Base-by-base conservation (phyloP, 768 basidiomycete species). In the Kwoniella sp. region DNA sequence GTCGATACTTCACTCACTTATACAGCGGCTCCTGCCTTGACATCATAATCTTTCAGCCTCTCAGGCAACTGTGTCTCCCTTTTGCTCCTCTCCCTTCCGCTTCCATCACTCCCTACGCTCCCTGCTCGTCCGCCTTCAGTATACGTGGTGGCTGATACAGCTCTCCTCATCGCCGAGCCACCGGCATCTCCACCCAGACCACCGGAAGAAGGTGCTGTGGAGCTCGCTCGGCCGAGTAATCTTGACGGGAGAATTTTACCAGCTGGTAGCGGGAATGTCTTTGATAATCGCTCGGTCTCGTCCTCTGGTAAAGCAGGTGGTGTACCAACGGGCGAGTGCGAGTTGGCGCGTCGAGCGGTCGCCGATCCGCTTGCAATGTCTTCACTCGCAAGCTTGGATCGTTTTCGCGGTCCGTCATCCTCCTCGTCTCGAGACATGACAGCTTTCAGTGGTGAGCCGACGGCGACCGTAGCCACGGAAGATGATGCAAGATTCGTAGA, bases 1-100 rank as follows among this genome's bases (percentile, higher is more conserved):
- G n/a, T n/a, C n/a, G n/a, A n/a, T 33, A 25, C 7, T 2, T 27
- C 7, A 54, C 52, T 47, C 46, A 50, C 49, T 50, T 19, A 30
- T 22, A 37, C 27, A 12, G 21, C 24, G 12, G 27, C 27, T 19
- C 30, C 52, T 17, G 62, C 33, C 24, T 58, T 64, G 22, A 63
- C 65, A 25, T 71, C 70, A 49, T 72, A 72, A 60, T 72, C 70
- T 51, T 63, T 66, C 47, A 72, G 52, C 19, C 68, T 59, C 46
- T 60, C 65, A 17, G 70, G 70, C 33, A 69, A 29, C 8, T 54
- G 61, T 1, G 64, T 65, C 60, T 72, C 70, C 49, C 70, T 60
- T 47, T 63, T 62, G 21, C 25, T 59, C 30, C 70, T 64, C 24
- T 56, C 66, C 19, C 49, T 46, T n/a, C 52, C 50, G 19, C 48